A percentile compares a stretch with the other conserved stretches of the same genome.
Conservation (phyloP, 2,329 filamentous ascomycete species). For the Thelonectria rubi region DNA sequence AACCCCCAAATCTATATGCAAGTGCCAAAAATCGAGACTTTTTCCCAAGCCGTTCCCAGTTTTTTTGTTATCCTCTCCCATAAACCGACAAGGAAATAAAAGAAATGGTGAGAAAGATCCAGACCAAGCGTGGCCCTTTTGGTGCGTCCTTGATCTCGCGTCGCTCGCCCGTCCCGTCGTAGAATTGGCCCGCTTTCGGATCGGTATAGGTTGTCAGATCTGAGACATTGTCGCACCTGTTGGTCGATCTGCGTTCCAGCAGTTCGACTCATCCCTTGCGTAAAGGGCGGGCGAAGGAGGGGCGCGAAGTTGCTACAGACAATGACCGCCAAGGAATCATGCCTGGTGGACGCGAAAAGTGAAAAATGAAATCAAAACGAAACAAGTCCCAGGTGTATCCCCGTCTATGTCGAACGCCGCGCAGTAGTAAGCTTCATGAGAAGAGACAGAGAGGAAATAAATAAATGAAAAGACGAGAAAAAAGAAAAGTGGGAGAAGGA, state of each 20-base stretch:
- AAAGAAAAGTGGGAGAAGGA: slow-evolving; percentile 25
- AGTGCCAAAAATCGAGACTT: slow-evolving; percentile 36
- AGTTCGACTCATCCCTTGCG: slow-evolving; percentile 33
- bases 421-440: slow-evolving; percentile 34
- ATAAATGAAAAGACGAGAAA: slow-evolving; percentile 26
- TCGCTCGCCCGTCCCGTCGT: slow-evolving; percentile 19
- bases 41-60: slow-evolving; percentile 42
- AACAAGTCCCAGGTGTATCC: slow-evolving; percentile 27
- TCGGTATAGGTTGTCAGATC: slow-evolving; percentile 32
- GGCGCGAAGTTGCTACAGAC: slow-evolving; percentile 14
- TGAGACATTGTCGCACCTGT: slow-evolving; percentile 44
- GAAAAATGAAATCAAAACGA: slow-evolving; percentile 27
- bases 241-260: slow-evolving; percentile 44
- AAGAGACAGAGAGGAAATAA: slow-evolving; percentile 26
- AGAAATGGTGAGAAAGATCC: slow-evolving; percentile 25
- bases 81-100: slow-evolving; percentile 28
- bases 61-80: slow-evolving; percentile 37
- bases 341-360: slow-evolving; percentile 9
- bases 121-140: slow-evolving; percentile 23
- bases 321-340: slow-evolving; percentile 17
- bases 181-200: slow-evolving; percentile 17
- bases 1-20: slow-evolving; percentile 44
- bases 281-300: slow-evolving; percentile 26
- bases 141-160: slow-evolving; percentile 22
- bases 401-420: slow-evolving; percentile 50